Evolutionary conservation across 345 rosid genomes (phyloP).

Genomic region (Hibiscus tridactylites): DNA sequence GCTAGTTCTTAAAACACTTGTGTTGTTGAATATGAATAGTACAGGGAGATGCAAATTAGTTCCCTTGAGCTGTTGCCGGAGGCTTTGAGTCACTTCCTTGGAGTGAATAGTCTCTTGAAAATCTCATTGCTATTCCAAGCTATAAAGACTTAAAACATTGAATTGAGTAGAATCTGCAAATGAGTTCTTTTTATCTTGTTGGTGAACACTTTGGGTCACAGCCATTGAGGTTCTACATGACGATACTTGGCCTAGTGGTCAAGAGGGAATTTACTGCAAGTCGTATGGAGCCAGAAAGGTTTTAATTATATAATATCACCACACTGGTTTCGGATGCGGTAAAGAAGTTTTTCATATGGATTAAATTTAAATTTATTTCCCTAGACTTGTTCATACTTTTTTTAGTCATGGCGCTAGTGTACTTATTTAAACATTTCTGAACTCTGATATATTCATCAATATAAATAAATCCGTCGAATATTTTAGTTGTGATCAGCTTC

Average conservation of each 20-base stretch:
- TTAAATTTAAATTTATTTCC: background rate
- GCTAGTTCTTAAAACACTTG: background rate
- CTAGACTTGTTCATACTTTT: background rate
- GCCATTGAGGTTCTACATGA: background rate
- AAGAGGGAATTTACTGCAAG: background rate
- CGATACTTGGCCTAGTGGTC: background rate
- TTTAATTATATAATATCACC: background rate
- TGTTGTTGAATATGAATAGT: background rate
- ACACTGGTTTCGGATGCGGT: background rate
- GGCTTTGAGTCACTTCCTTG: background rate
- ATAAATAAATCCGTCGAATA: background rate
- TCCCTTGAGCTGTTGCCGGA: background rate
- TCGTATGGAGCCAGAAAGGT: background rate
- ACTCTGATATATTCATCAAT: background rate
- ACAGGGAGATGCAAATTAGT: background rate
- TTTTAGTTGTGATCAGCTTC: background rate
- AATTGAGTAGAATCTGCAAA: background rate
- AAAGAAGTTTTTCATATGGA: background rate
- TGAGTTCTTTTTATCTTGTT: background rate
- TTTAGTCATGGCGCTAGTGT: background rate
- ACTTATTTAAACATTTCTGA: background rate
- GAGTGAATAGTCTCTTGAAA: background rate
- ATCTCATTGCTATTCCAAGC: background rate
- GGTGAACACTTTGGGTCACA: background rate
- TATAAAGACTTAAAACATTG: too few relatives aligned